Conservation (phyloP, 345 rosid genomes). For the Populus simonii region DNA sequence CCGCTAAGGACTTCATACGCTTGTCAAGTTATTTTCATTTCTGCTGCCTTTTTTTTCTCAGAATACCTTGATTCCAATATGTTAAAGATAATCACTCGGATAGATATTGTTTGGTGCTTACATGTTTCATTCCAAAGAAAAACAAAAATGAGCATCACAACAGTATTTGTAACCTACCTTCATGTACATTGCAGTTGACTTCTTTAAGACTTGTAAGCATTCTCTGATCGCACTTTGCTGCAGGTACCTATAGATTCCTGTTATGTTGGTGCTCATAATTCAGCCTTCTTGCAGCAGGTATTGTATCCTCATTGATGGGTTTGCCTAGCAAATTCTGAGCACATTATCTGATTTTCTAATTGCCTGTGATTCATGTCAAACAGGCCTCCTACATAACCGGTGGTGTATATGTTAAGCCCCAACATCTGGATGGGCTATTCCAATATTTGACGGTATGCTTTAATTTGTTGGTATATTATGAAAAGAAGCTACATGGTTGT, state of each 20-base stretch:
- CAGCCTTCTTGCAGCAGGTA: constrained; percentile 96
- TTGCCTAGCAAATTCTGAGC: constrained; percentile 4
- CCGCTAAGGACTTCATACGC: too few relatives aligned
- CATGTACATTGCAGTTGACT: not conserved
- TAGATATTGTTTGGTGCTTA: not conserved
- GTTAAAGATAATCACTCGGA: not conserved
- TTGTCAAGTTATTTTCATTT: too few relatives aligned
- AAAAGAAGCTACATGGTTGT: too few relatives aligned
- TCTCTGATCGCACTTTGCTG: constrained; percentile 15
- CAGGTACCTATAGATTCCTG: constrained; percentile 95
- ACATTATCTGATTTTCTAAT: constrained; percentile 10
- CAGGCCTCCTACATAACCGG: constrained; percentile 94
- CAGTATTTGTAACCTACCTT: too few relatives aligned
- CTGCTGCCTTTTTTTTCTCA: too few relatives aligned
- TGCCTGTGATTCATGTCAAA: constrained; percentile 13
- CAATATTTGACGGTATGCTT: constrained; percentile 69
- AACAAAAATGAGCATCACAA: not conserved
- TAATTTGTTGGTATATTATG: not conserved
- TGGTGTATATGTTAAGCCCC: constrained; percentile 86
- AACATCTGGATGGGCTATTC: constrained; percentile 81
- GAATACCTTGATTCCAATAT: too few relatives aligned
- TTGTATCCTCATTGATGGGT: not conserved
- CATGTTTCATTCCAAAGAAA: not conserved
- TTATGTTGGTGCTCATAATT: constrained; percentile 74
- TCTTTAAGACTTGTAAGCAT: not conserved